phyloP scores from a whole-genome alignment of 352 stramenopile species.

The Globisporangium nunn region DNA sequence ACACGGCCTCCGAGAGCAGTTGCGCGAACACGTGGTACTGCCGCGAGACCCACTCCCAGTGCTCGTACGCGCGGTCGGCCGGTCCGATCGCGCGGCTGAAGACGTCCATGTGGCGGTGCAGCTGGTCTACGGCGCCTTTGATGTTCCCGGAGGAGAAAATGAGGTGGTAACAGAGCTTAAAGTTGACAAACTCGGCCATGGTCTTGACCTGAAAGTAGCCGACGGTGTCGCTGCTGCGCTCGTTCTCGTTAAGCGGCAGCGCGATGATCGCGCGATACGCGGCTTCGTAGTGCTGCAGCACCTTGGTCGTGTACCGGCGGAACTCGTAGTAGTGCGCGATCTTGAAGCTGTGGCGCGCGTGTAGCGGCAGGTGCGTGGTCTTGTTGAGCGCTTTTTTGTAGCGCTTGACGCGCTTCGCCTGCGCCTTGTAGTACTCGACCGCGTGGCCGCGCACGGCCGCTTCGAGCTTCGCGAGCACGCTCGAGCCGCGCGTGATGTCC shows the following conservation, averaged over 20 bases:
- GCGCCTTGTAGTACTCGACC: constrained; percentile 85
- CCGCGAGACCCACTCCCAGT: constrained; percentile 80
- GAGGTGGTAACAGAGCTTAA: constrained; percentile 85
- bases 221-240: constrained; percentile 23
- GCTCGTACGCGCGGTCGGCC: constrained; percentile 58
- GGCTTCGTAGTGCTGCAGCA: constrained; percentile 79
- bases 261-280: constrained; percentile 63
- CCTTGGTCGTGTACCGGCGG: constrained; percentile 77
- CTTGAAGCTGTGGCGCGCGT: constrained; percentile 82
- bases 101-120: constrained; percentile 73
- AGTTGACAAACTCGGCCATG: constrained; percentile 84
- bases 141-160: constrained; percentile 83
- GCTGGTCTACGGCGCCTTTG: constrained; percentile 78
- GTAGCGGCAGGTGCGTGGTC: constrained; percentile 43
- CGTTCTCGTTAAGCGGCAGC: constrained; percentile 46
- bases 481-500: constrained; percentile 54
- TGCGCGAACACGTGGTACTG: constrained; percentile 88
- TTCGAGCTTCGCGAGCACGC: constrained; percentile 69
- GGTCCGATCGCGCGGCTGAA: constrained; percentile 50
- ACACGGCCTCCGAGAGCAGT: constrained; percentile 62
- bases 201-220: constrained; percentile 66
- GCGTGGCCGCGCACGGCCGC: constrained; percentile 62
- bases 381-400: constrained; percentile 80
- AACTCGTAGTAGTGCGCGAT: constrained; percentile 89
- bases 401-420: constrained; percentile 83